Percentiles rank a stretch among this genome's conserved stretches.
phyloP scores from a whole-genome alignment of 2,329 filamentous ascomycete genomes.

The Domatiomyces catenatus region DNA sequence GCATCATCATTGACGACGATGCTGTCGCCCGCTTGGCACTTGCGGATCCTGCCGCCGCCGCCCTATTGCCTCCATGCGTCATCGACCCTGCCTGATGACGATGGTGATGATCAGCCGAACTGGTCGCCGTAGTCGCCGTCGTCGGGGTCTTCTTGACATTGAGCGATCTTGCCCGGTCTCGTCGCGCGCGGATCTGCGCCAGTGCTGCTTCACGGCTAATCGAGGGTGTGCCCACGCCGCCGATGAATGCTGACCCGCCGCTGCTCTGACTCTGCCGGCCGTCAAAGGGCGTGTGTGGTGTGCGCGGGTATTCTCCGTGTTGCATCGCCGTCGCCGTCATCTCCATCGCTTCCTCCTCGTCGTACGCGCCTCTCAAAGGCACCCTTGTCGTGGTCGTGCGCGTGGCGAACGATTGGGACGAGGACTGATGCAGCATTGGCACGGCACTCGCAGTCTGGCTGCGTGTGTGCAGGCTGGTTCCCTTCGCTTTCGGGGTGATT shows the following conservation, averaged over 20 bases:
- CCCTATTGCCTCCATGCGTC: background rate
- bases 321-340: background rate
- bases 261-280: background rate
- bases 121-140: too few relatives aligned
- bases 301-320: background rate
- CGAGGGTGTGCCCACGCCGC: constrained; percentile 26
- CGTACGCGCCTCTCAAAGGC: constrained; percentile 10
- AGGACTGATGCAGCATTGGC: constrained; percentile 1
- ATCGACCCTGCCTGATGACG: background rate
- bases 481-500: constrained; percentile 12
- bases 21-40: background rate
- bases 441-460: background rate
- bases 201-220: constrained; percentile 34
- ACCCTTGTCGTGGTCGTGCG: constrained; percentile 15
- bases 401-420: constrained; percentile 2
- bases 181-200: constrained; percentile 34
- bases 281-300: background rate
- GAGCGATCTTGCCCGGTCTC: constrained; percentile 29
- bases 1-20: background rate
- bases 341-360: constrained; percentile 6
- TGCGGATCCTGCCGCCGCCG: too few relatives aligned
- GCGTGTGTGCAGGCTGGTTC: constrained; percentile 4
- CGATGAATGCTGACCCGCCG: constrained; percentile 7
- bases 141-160: constrained; percentile 17
- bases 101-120: too few relatives aligned